Base-by-base conservation (phyloP, 202 grass and related monocot genomes). In the Carex arenaria region DNA sequence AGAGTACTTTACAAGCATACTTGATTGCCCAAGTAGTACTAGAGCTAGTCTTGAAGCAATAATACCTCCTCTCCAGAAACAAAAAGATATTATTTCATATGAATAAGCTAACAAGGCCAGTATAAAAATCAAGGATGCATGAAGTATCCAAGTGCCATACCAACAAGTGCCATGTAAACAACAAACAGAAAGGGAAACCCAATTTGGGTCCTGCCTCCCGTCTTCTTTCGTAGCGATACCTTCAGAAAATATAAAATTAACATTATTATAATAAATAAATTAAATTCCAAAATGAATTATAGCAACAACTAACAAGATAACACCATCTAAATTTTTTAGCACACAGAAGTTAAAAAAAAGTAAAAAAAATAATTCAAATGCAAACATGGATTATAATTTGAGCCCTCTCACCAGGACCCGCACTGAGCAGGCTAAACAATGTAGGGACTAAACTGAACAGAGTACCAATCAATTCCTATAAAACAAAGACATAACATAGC, bases 131-230 rank as follows among this genome's bases (percentile, higher is more conserved):
- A 96, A 84, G 87, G 18, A 76, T 82, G 91, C 85, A 99, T 63
- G 19, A 96, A 81, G 75, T 94, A 90, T 81, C 96, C 96, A 3
- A 99, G 84, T 8, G 81, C 71, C 19, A 88, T 87, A 63, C 91
- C 91, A 45, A 93, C 81, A 31, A 99, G 88, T 64, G 91, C 89
- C 87, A 99, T 85, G 15, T 91, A 99, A 76, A 99, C 85, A 10
- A 96, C 93, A 87, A 99, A 99, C 51, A 94, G 85, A 67, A 94
- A 81, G 1, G 96, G 93, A 71, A 94, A 99, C 42, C 96, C 96
- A 59, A 88, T 14, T 84, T 91, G 88, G 71, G 31, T 66, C 88
- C 87, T 88, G 31, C 84, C 55, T 28, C 78, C 80, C 15, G 67
- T 86, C 81, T 90, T 98, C 88, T 79, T 95, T 81, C 64, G 85